These are phyloP conservation scores for Diaporthe humulicola DNA, from an alignment of 2,329 filamentous ascomycete species.

Conservation along the genomic window DNA sequence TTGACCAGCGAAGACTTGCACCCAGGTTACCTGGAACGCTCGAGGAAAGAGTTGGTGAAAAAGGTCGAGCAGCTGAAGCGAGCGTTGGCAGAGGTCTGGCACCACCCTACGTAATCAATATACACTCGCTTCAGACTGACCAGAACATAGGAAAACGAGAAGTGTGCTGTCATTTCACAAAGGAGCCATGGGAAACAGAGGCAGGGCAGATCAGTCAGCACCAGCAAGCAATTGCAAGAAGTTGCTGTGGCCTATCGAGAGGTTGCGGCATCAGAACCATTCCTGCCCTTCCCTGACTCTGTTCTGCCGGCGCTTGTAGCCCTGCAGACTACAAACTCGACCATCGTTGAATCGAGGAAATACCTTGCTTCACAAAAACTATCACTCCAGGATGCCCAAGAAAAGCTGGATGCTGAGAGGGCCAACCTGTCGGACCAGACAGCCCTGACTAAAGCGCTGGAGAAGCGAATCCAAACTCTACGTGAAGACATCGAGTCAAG, in stretches of 20 bases:
- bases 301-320: constrained; percentile 80
- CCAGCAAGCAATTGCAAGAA: constrained; percentile 50
- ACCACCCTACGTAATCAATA: constrained; percentile 36
- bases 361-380: constrained; percentile 64
- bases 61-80: constrained; percentile 67
- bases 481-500: constrained; percentile 68
- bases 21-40: constrained; percentile 72
- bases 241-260: constrained; percentile 77
- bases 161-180: neutral
- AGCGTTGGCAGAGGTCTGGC: constrained; percentile 60
- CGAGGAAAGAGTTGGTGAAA: constrained; percentile 75
- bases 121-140: constrained; percentile 36
- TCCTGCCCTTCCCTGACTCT: constrained; percentile 76
- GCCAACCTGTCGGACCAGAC: constrained; percentile 67
- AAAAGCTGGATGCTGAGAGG: constrained; percentile 64
- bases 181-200: neutral
- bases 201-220: neutral
- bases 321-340: constrained; percentile 74
- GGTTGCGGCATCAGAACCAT: constrained; percentile 72
- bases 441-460: constrained; percentile 65
- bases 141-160: constrained; percentile 42
- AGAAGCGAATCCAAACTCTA: constrained; percentile 71
- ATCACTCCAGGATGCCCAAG: constrained; percentile 58
- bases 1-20: constrained; percentile 56
- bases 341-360: constrained; percentile 73